Percentiles rank a stretch among this genome's conserved stretches.
These are phyloP conservation scores for Monosiga brevicollis DNA, from an alignment of 78 protist species.

Conservation along the genomic window DNA sequence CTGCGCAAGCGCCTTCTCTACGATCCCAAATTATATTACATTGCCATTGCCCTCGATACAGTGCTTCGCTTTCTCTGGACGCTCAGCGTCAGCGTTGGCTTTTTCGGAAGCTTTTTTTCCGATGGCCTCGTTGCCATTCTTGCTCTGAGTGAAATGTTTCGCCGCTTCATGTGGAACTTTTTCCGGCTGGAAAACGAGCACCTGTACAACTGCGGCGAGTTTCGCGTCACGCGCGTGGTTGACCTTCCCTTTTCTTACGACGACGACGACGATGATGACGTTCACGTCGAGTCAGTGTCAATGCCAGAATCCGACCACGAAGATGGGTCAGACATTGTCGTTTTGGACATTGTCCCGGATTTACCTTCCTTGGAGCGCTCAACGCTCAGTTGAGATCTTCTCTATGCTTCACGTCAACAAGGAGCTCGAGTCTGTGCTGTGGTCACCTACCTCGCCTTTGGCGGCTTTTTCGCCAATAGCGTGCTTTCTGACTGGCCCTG, in stretches of 20 bases:
- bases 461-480: no score
- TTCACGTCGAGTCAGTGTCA: no score
- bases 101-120: background rate
- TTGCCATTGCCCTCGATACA: slow-evolving; percentile 1
- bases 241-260: slow-evolving; percentile 32
- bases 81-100: background rate
- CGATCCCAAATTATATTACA: background rate
- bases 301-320: no score
- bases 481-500: no score
- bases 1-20: slow-evolving; percentile 1
- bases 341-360: no score
- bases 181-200: slow-evolving; percentile 28
- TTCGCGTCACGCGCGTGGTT: slow-evolving; percentile 19
- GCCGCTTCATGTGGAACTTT: slow-evolving; percentile 26
- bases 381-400: no score
- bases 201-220: slow-evolving; percentile 17
- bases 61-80: slow-evolving; percentile 11
- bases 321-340: no score
- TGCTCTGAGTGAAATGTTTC: background rate
- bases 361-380: no score
- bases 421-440: no score
- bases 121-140: background rate
- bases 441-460: no score
- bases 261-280: no score
- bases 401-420: no score